These are phyloP conservation scores for Drechslera avenae DNA, from an alignment of 2,329 filamentous ascomycete species.

Conservation along the genomic window DNA sequence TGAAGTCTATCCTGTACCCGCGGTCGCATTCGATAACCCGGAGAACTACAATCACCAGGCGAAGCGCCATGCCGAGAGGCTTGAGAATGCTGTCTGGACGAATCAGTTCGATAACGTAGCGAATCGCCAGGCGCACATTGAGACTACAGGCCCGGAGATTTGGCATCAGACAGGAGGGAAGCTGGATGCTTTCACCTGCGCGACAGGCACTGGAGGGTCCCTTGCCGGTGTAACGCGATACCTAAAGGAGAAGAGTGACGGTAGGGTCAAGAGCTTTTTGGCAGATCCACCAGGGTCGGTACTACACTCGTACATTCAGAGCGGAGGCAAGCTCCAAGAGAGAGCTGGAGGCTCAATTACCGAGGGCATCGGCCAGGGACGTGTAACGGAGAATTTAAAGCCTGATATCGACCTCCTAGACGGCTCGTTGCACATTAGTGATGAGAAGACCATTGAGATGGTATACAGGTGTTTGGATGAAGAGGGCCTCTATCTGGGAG, in stretches of 20 bases:
- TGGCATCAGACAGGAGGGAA: slow-evolving; percentile 88
- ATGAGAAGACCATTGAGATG: slow-evolving; percentile 97
- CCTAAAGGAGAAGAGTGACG: slow-evolving; percentile 80
- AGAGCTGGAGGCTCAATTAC: slow-evolving; percentile 87
- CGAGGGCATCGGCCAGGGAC: slow-evolving; percentile 95
- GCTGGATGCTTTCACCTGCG: slow-evolving; percentile 92
- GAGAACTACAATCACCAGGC: slow-evolving; percentile 99
- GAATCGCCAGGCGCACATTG: slow-evolving; percentile 91
- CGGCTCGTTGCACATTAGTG: slow-evolving; percentile 80
- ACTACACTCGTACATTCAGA: slow-evolving; percentile 87
- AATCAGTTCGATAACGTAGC: slow-evolving; percentile 98
- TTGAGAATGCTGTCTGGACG: slow-evolving; percentile 94
- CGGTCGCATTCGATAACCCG: slow-evolving; percentile 92
- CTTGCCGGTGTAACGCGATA: slow-evolving; percentile 87
- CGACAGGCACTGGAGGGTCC: slow-evolving; percentile 90
- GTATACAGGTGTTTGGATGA: slow-evolving; percentile 95
- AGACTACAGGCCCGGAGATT: slow-evolving; percentile 96
- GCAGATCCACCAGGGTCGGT: slow-evolving; percentile 94
- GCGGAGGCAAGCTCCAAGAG: slow-evolving; percentile 82
- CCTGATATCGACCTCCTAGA: slow-evolving; percentile 85
- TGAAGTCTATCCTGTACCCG: slow-evolving; percentile 94
- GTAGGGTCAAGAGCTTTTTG: slow-evolving; percentile 82
- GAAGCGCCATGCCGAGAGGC: slow-evolving; percentile 78
- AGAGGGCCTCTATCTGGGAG: slow-evolving; percentile 92
- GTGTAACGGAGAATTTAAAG: slow-evolving; percentile 91